Base-by-base conservation (phyloP, 371 early-diverging fungal species). In the Entomophthora muscae region DNA sequence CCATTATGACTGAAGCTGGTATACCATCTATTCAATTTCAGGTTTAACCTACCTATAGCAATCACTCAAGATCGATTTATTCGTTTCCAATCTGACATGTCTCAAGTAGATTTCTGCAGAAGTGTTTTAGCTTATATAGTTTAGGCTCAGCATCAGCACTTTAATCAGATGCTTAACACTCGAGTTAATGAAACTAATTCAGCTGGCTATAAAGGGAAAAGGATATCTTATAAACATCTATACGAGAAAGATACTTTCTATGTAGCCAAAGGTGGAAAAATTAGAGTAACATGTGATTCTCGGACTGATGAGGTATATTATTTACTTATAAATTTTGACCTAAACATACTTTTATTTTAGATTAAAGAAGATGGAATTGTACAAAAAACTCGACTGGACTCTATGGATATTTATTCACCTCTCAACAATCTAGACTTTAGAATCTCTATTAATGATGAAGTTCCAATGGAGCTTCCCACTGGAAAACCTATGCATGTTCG, bases 161-260 rank as follows among this genome's bases (percentile, higher is more conserved):
- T 55, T 55, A 55, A 55, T 55, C 56, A 55, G n/a, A 22, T 55
- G 24, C 28, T 55, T 7, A 55, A 55, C 26, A 22, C 22, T 7
- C 24, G 28, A 27, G 22, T 55, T 24, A 22, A 24, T 55, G 28
- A 55, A 26, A 55, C 56, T 24, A 55, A 55, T 24, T 7, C 26
- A 55, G 28, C 7, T 22, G 56, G 28, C 10, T 55, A 55, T 0
- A 55, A 55, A 55, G 56, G 56, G 28, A 55, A 22, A 55, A 27
- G 12, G n/a, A 55, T 55, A 24, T 12, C 22, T 12, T 55, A 55
- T 26, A 27, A 55, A 26, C 56, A 55, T 55, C 28, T 55, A 27
- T 55, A 55, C 26, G 56, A 55, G n/a, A 55, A 55, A 55, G 56
- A 55, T 55, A 12, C 28, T 26, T 55, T 55, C n/a, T 55, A 55